These are phyloP conservation scores for Pistacia vera DNA, from an alignment of 345 rosid species.

Conservation along the genomic window DNA sequence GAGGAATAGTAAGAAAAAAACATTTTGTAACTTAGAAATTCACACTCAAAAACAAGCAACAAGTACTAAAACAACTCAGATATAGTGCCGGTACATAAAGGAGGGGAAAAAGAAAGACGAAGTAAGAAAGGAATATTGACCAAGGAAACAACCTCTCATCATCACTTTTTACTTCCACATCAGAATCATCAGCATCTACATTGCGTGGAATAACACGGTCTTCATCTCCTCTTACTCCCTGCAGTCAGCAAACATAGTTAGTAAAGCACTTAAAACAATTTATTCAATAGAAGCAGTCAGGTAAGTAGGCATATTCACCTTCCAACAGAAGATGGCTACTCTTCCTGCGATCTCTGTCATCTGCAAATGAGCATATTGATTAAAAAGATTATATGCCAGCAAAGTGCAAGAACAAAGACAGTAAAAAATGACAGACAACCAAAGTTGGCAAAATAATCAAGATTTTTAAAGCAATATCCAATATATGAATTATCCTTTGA, in stretches of 20 bases:
- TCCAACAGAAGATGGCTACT: constrained; percentile 79
- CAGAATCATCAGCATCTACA: constrained; percentile 98
- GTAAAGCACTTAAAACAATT: constrained; percentile 16
- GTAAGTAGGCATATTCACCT: constrained; percentile 37
- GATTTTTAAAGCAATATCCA: constrained; percentile 29
- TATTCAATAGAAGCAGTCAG: neutral
- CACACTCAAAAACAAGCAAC: neutral
- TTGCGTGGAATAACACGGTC: constrained; percentile 82
- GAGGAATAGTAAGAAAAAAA: too few relatives aligned
- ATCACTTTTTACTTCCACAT: constrained; percentile 67
- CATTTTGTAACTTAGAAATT: neutral
- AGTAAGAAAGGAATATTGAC: neutral
- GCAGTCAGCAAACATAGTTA: constrained; percentile 21
- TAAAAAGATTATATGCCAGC: neutral
- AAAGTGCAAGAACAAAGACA: constrained; percentile 8
- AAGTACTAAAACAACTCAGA: neutral
- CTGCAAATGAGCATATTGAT: constrained; percentile 38
- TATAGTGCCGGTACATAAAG: neutral
- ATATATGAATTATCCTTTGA: constrained; percentile 75
- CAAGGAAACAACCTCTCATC: constrained; percentile 57
- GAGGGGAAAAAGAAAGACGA: neutral
- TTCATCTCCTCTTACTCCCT: constrained; percentile 82
- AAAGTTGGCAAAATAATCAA: neutral
- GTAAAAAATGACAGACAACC: neutral
- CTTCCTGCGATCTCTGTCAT: constrained; percentile 88